Conservation (phyloP, 495 filamentous ascomycete species). For the Xylaria grammica region DNA sequence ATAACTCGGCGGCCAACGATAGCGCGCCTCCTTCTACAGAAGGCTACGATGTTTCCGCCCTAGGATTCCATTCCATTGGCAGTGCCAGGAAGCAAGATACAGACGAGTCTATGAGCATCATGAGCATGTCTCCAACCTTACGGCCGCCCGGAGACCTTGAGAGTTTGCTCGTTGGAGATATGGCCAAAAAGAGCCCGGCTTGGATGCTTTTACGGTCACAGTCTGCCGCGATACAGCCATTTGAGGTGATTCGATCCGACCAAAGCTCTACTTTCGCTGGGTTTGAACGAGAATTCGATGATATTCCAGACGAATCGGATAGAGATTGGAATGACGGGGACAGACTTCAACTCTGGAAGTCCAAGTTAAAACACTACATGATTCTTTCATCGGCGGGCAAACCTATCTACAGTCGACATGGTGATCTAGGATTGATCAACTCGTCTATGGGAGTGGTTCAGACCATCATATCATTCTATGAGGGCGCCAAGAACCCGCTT, state of each 20-base stretch:
- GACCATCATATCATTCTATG: conserved; percentile 96
- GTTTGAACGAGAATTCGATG: conserved; percentile 79
- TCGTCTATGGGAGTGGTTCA: conserved; percentile 95
- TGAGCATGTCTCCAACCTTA: conserved; percentile 78
- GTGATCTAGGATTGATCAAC: conserved; percentile 85
- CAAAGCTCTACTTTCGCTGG: conserved; percentile 62
- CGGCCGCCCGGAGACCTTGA: conserved; percentile 78
- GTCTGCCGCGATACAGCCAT: conserved; percentile 61
- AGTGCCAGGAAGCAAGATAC: conserved; percentile 47
- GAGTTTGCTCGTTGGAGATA: conserved; percentile 76
- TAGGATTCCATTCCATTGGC: conserved; percentile 30
- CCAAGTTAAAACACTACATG: conserved; percentile 93
- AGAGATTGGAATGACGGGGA: conserved; percentile 65
- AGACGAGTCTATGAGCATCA: conserved; percentile 83
- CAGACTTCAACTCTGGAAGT: conserved; percentile 75
- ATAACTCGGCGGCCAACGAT: conserved; percentile 37
- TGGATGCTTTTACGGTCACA: conserved; percentile 65
- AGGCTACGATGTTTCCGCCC: conserved; percentile 36
- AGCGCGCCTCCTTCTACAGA: conserved; percentile 35
- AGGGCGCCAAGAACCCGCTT: conserved; percentile 74
- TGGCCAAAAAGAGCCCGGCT: conserved; percentile 61
- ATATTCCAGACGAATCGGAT: conserved; percentile 68
- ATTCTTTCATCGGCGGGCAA: conserved; percentile 98
- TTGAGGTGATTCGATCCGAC: conserved; percentile 53
- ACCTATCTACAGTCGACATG: conserved; percentile 94